These are phyloP conservation scores for Tricholoma matsutake DNA, from an alignment of 768 basidiomycete genomes.

Conservation along the genomic window DNA sequence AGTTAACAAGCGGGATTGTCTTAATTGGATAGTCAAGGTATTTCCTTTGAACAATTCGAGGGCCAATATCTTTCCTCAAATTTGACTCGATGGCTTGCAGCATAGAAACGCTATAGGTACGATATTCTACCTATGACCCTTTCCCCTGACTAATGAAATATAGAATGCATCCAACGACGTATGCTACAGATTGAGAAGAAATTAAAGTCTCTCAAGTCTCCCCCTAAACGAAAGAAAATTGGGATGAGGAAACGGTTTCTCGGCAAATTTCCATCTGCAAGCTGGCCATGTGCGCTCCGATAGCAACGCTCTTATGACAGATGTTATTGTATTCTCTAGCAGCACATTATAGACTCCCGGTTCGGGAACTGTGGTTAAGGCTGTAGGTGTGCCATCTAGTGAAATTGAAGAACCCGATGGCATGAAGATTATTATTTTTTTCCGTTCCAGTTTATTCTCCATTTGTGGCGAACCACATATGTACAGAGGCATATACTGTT, in stretches of 20 bases:
- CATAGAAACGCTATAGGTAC: not conserved
- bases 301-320: no score
- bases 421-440: no score
- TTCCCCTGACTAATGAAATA: not conserved
- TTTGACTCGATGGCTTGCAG: not conserved
- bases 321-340: no score
- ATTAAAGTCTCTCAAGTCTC: not conserved
- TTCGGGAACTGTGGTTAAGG: no score
- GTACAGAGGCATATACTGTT: no score
- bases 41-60: not conserved
- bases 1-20: not conserved
- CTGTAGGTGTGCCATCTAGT: no score
- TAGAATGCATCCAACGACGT: not conserved
- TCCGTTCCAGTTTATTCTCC: no score
- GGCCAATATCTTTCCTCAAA: not conserved
- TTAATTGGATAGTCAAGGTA: not conserved
- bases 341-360: no score
- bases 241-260: not conserved
- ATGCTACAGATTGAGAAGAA: not conserved
- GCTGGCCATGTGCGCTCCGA: no score
- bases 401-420: no score
- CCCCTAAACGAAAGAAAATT: not conserved
- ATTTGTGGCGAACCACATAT: no score
- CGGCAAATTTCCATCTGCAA: not conserved
- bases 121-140: not conserved